phyloP scores from a whole-genome alignment of 176 grass and related monocot genomes.

The Hordeum marinum region DNA sequence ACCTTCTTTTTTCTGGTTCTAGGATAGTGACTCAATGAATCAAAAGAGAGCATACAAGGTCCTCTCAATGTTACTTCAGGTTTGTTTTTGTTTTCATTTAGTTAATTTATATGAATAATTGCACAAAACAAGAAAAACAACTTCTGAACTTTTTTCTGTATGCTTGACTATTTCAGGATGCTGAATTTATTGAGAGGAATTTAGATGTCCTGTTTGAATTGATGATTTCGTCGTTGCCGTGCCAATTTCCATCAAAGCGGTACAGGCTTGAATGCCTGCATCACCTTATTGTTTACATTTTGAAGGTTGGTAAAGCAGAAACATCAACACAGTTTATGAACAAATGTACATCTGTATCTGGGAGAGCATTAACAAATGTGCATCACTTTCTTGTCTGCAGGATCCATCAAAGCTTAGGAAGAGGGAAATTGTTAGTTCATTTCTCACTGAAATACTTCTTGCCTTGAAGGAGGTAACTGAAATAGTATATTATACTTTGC shows the following conservation, averaged over 20 bases:
- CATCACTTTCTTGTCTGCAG: conserved; percentile 40
- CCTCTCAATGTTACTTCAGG: conserved; percentile 84
- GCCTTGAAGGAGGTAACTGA: conserved; percentile 79
- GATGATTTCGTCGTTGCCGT: conserved; percentile 69
- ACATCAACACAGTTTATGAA: not conserved
- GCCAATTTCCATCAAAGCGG: conserved; percentile 80
- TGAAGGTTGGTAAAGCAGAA: conserved; percentile 58
- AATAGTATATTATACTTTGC: not conserved
- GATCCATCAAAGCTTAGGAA: conserved; percentile 69
- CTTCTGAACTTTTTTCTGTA: conserved; percentile 1
- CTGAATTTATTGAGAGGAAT: conserved; percentile 62
- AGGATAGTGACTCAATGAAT: conserved; percentile 75
- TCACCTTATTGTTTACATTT: conserved; percentile 68
- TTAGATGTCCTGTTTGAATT: conserved; percentile 58
- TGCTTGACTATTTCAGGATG: conserved; percentile 44
- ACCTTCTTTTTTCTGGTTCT: conserved; percentile 20
- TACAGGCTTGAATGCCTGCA: conserved; percentile 89
- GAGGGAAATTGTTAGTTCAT: conserved; percentile 75
- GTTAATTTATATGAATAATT: conserved; percentile 12
- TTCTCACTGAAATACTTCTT: conserved; percentile 89
- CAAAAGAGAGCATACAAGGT: conserved; percentile 99
- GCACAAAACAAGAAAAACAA: not conserved
- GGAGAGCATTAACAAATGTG: conserved; percentile 3
- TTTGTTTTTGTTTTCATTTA: conserved; percentile 31
- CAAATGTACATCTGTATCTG: not conserved